These are phyloP conservation scores for Barnettozyma botsteinii DNA, from an alignment of 805 yeast species.

Conservation along the genomic window DNA sequence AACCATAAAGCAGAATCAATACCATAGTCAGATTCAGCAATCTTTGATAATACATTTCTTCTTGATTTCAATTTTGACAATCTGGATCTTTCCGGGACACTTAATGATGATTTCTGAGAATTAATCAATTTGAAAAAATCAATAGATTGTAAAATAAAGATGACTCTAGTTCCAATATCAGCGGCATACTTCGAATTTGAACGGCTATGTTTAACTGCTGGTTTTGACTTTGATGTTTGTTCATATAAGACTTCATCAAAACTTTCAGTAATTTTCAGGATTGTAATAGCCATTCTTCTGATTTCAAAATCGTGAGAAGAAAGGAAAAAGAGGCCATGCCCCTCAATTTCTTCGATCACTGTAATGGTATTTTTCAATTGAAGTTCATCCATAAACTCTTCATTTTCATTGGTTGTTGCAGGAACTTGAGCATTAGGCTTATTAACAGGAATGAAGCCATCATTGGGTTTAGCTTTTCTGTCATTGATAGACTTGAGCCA, in stretches of 20 bases:
- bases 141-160: conserved; percentile 66
- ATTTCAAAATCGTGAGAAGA: conserved; percentile 80
- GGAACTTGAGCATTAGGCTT: conserved; percentile 2
- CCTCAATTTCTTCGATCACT: conserved; percentile 90
- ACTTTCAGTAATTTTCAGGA: conserved; percentile 72
- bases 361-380: conserved; percentile 78
- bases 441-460: conserved; percentile 11
- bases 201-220: conserved; percentile 37
- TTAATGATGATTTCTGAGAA: conserved; percentile 40
- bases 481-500: conserved; percentile 69
- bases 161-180: conserved; percentile 68
- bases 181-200: conserved; percentile 67
- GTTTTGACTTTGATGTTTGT: conserved; percentile 27
- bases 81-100: conserved; percentile 75
- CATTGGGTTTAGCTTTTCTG: conserved; percentile 17
- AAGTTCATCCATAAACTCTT: conserved; percentile 48
- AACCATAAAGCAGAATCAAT: conserved; percentile 97
- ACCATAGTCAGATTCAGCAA: conserved; percentile 91
- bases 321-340: conserved; percentile 86
- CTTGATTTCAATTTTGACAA: conserved; percentile 57
- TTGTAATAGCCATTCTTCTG: conserved; percentile 68
- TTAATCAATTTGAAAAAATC: conserved; percentile 63
- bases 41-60: conserved; percentile 60
- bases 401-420: conserved; percentile 13
- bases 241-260: conserved; percentile 80